phyloP scores from a whole-genome alignment of 805 yeast species.

The Blastobotrys mokoenaii region DNA sequence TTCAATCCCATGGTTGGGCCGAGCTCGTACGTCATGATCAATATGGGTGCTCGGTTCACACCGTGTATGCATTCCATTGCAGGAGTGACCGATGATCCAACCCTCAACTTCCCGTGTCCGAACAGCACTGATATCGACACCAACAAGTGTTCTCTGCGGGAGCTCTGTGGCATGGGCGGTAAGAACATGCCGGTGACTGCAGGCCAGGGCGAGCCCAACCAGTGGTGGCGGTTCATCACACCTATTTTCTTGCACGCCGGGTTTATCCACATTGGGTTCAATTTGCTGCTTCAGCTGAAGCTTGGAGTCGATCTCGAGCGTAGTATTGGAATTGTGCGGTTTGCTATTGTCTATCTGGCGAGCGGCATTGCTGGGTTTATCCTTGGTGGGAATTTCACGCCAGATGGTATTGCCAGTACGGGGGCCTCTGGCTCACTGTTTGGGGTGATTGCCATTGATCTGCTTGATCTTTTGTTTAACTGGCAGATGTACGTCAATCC shows the following conservation, averaged over 20 bases:
- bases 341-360: constrained; percentile 45
- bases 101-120: constrained; percentile 54
- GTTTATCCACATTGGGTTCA: constrained; percentile 56
- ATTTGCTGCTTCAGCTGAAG: constrained; percentile 50
- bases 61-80: constrained; percentile 58
- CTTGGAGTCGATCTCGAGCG: constrained; percentile 54
- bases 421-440: constrained; percentile 69
- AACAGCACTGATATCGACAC: constrained; percentile 50
- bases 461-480: constrained; percentile 46
- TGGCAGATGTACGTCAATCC: constrained; percentile 41
- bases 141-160: constrained; percentile 46
- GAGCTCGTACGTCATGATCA: constrained; percentile 53
- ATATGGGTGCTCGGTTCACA: constrained; percentile 61
- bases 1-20: constrained; percentile 80
- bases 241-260: constrained; percentile 74
- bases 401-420: constrained; percentile 54
- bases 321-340: constrained; percentile 46
- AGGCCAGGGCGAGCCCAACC: constrained; percentile 38
- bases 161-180: constrained; percentile 56
- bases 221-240: constrained; percentile 62
- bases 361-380: constrained; percentile 62
- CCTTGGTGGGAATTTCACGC: constrained; percentile 61
- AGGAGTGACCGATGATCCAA: constrained; percentile 41
- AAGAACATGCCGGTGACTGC: constrained; percentile 21
- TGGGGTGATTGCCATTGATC: constrained; percentile 57